Base-by-base conservation (phyloP, 768 basidiomycete species). In the Russula ochroleuca region DNA sequence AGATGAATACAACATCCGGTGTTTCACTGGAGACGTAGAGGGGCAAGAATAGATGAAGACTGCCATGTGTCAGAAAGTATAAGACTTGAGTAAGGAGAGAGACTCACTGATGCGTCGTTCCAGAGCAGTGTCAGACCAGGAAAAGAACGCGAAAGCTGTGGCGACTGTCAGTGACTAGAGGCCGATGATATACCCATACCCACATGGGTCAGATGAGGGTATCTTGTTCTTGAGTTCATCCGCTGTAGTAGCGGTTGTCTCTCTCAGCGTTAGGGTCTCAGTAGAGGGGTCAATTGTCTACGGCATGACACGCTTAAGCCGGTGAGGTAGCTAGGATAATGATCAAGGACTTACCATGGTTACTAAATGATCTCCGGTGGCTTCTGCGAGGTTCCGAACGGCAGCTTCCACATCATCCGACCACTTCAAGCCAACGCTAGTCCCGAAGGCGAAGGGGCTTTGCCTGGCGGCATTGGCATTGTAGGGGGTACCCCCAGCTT, bases 21-120 rank as follows among this genome's bases (percentile, higher is more conserved):
- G 79, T 70, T 92, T 92, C 75, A 97, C 81, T 1, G 90, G 89
- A 7, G 90, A 92, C 15, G 75, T 70, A 3, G 86, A 81, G 0
- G 95, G 95, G 73, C 95, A 98, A 21, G 89, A 90, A 75, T 98
- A 98, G 61, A 97, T 90, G 75, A 94, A 94, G 55, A 90, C 89
- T 93, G 66, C 8, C n/a, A 35, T 28, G 14, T 10, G 28, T 66
- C 37, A 52, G 61, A 45, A 14, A 45, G 53, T 53, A 38, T 56
- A 33, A 62, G 41, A 48, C 17, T 59, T 13, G 21, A 53, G 48
- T 45, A 51, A 28, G 63, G 63, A 15, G 14, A 31, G 14, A 5
- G 2, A 70, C 83, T 66, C 60, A 92, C 90, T 76, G 62, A 91
- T 81, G 61, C 88, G 81, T 33, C 85, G 81, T 35, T 76, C 77